These are phyloP conservation scores for Leavenworthia alabamica DNA, from an alignment of 345 rosid species.

Conservation along the genomic window DNA sequence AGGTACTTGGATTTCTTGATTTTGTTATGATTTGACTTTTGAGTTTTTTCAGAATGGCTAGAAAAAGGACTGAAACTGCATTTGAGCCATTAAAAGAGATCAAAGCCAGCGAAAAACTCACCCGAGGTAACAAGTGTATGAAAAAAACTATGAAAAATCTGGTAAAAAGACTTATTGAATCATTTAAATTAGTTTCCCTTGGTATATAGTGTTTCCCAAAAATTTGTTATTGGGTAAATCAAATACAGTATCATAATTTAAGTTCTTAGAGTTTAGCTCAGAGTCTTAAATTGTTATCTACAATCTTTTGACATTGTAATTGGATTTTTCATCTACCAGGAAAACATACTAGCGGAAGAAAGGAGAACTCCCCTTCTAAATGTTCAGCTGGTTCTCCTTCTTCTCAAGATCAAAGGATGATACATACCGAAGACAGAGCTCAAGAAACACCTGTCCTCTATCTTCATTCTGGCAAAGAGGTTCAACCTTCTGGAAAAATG, in stretches of 20 bases:
- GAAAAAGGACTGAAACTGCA: constrained; percentile 18
- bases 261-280: not conserved
- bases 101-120: constrained; percentile 16
- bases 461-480: constrained; percentile 28
- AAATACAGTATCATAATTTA: not conserved
- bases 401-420: constrained; percentile 4
- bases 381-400: constrained; percentile 9
- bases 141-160: constrained; percentile 11
- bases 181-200: not conserved
- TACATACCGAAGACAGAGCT: constrained; percentile 10
- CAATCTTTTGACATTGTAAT: not conserved
- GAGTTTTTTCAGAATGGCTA: constrained; percentile 24
- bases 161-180: constrained; percentile 12
- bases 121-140: constrained; percentile 19
- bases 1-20: not conserved
- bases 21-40: not conserved
- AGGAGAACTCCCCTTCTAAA: constrained; percentile 25
- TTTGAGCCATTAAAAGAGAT: constrained; percentile 8
- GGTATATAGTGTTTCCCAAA: not conserved
- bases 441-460: constrained; percentile 16
- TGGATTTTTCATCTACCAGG: constrained; percentile 10
- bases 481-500: constrained; percentile 41
- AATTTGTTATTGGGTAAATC: not conserved
- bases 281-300: not conserved
- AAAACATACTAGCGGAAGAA: constrained; percentile 15